Percentiles rank a stretch among this genome's conserved stretches.
These are phyloP conservation scores for Canavalia ensiformis DNA, from an alignment of 306 rosid species.

Conservation along the genomic window DNA sequence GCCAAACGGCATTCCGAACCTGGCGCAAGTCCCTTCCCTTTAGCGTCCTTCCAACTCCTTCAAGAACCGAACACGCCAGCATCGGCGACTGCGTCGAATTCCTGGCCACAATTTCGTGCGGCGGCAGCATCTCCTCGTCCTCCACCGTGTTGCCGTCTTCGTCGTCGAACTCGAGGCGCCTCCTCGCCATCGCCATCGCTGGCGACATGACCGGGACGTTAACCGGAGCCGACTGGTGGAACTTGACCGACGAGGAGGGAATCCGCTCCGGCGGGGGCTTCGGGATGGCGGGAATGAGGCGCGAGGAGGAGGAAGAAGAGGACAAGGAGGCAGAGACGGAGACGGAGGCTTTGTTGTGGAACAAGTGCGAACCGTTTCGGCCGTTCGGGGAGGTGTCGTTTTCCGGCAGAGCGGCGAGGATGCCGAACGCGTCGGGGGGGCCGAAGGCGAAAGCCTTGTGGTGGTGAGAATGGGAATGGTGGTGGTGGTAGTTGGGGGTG, in stretches of 20 bases:
- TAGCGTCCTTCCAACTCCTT: slow-evolving; percentile 86
- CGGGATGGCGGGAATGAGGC: slow-evolving; percentile 32
- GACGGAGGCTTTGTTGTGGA: slow-evolving; percentile 57
- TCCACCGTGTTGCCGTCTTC: slow-evolving; percentile 47
- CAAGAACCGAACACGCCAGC: slow-evolving; percentile 79
- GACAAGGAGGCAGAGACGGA: slow-evolving; percentile 54
- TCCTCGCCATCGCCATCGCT: slow-evolving; percentile 50
- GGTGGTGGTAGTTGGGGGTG: slow-evolving; percentile 43
- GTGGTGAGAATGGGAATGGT: slow-evolving; percentile 21
- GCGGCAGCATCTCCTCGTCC: slow-evolving; percentile 75
- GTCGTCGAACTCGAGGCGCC: slow-evolving; percentile 46
- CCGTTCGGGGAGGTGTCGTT: slow-evolving; percentile 54
- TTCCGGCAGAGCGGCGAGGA: slow-evolving; percentile 86
- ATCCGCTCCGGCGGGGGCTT: slow-evolving; percentile 24
- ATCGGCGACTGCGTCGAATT: slow-evolving; percentile 60
- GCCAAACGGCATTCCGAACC: slow-evolving; percentile 81
- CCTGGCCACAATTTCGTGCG: slow-evolving; percentile 76
- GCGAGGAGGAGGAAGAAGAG: slow-evolving; percentile 41
- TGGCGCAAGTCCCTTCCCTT: slow-evolving; percentile 71
- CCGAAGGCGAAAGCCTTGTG: slow-evolving; percentile 52
- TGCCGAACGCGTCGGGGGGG: slow-evolving; percentile 68
- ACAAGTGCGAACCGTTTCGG: slow-evolving; percentile 54
- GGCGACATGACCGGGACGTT: slow-evolving; percentile 67
- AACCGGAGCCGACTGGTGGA: slow-evolving; percentile 80
- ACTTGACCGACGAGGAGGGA: slow-evolving; percentile 57